Base-by-base conservation (phyloP, 1,284 basidiomycete genomes). In the Ganoderma sp. region DNA sequence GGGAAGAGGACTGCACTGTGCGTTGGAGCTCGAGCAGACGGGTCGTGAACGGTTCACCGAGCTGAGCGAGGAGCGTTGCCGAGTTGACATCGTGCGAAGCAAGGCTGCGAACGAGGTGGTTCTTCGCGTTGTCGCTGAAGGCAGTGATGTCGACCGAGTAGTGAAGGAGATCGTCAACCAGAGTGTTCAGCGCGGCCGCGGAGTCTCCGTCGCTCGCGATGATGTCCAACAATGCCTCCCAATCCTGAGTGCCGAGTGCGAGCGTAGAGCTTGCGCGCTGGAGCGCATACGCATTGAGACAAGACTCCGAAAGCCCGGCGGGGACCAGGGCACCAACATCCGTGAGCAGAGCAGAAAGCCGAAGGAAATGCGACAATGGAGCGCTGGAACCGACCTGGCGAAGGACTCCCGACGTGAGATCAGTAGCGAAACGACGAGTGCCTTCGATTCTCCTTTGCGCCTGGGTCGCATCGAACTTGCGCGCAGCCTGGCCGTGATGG, bases 201-300 rank as follows among this genome's bases (percentile, higher is more conserved):
- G 64, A 41, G 42, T 72, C 71, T 8, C 61, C 61, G 2, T 72
- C 71, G 61, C 54, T 67, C 8, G 71, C 52, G 67, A 69, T 63
- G 0, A 76, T 74, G 28, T 77, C 66, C 32, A 81, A 63, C 19
- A 82, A 64, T 0, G 72, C 68, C 58, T 82, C 79, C 70, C 80
- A 76, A 37, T 80, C 79, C 22, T 71, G 58, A 2, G 65, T 19
- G 12, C 71, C 63, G n/a, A 81, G 75, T 15, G 50, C 32, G 41
- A 73, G 60, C 15, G 71, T 61, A 15, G 76, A 77, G 41, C 62
- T 69, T 25, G 71, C 73, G 63, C 71, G 73, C 41, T 77, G 69
- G 43, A 74, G 71, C 39, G 74, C 72, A 67, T 81, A 84, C 9
- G 76, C 71, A 34, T 74, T 71, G 32, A 82, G 65, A 52, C 67